Conservation (phyloP, 2,329 filamentous ascomycete genomes). For the Fusarium nurragi region DNA sequence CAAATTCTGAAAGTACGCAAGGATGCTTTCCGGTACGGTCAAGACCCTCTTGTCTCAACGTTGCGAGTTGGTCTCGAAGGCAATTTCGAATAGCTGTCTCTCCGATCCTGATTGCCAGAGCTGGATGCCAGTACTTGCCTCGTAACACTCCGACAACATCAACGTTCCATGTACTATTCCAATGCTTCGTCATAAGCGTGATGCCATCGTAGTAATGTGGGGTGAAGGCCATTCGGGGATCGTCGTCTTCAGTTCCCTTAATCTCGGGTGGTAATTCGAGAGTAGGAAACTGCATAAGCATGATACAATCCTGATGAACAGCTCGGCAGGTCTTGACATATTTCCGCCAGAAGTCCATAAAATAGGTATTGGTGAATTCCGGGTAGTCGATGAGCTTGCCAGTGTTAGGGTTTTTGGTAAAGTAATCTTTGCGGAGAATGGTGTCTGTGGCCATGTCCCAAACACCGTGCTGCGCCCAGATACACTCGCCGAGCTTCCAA, state of each 20-base stretch:
- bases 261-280: slow-evolving; percentile 90
- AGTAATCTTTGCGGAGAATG: slow-evolving; percentile 86
- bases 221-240: slow-evolving; percentile 89
- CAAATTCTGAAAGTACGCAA: slow-evolving; percentile 91
- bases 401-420: slow-evolving; percentile 78
- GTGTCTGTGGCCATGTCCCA: slow-evolving; percentile 87
- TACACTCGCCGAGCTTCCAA: slow-evolving; percentile 93
- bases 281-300: slow-evolving; percentile 91
- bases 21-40: slow-evolving; percentile 90
- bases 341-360: slow-evolving; percentile 83
- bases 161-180: slow-evolving; percentile 97
- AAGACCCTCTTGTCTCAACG: slow-evolving; percentile 85
- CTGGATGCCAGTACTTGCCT: slow-evolving; percentile 86
- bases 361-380: slow-evolving; percentile 90
- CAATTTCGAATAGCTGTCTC: slow-evolving; percentile 95
- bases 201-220: slow-evolving; percentile 98
- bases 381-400: slow-evolving; percentile 81
- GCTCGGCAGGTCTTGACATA: slow-evolving; percentile 79
- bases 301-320: slow-evolving; percentile 81
- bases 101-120: slow-evolving; percentile 91
- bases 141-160: slow-evolving; percentile 93
- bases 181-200: slow-evolving; percentile 97
- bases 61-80: slow-evolving; percentile 85
- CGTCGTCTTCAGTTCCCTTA: slow-evolving; percentile 88
- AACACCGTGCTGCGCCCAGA: slow-evolving; percentile 97